Base-by-base conservation (phyloP, 1,284 basidiomycete species). In the Hypsizygus ulmarius region DNA sequence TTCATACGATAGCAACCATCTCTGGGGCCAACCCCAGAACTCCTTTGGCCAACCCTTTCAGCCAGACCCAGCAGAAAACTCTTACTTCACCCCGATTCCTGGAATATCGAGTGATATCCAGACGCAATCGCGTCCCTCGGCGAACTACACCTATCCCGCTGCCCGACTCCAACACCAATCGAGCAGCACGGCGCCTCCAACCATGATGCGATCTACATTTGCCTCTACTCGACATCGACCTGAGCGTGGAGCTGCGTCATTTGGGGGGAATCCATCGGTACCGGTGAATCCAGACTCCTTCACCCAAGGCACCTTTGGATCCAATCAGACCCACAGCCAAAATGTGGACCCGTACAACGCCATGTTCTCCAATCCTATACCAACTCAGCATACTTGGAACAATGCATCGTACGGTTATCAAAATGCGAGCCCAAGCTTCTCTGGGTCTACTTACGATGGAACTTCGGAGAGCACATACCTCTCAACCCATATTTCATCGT, bases 11-110 rank as follows among this genome's bases (percentile, higher is more conserved):
- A 41, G 53, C 30, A 58, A 58, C 44, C 59, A 62, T 19, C 59
- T 60, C 28, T 71, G 69, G 70, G 54, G 51, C 16, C 67, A 64
- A 52, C 55, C 53, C 30, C 63, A 60, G 35, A 46, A 59, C 44
- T 50, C 58, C 27, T 67, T 62, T 50, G 50, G 45, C 28, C 64
- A 62, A 14, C 54, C 58, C 21, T 62, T 69, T 14, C 73, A 74
- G 50, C 65, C 72, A 30, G 70, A 76, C 51, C 71, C 74, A 30
- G 49, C 49, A 34, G 37, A 45, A 15, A 63, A 70, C 33, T 59
- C 41, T 45, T 57, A 38, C 55, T 62, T 58, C 11, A 56, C 44
- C 10, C 52, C 37, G 47, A 56, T 27, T 1, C 55, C 47, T 34
- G 59, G n/a, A 6, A 39, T 39, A 40, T 30, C 52, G 15, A 45